Percentiles rank a stretch among this genome's conserved stretches.
phyloP scores from a whole-genome alignment of 2,329 filamentous ascomycete genomes.

The Cladosporium austrohemisphaericum region DNA sequence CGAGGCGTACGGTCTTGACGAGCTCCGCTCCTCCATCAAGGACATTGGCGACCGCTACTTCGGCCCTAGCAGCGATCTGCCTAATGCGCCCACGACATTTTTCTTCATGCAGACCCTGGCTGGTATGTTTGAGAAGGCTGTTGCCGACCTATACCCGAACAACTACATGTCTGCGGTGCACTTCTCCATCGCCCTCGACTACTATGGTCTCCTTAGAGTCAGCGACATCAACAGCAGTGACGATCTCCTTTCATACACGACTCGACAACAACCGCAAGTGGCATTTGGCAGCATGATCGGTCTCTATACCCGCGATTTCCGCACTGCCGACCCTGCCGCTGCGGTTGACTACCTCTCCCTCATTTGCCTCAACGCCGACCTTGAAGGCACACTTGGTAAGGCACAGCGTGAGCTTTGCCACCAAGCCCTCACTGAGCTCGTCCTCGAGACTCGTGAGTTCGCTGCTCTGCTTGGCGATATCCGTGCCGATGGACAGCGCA shows the following conservation, averaged over 20 bases:
- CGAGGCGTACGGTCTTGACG: slow-evolving; percentile 60
- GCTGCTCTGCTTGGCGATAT: slow-evolving; percentile 92
- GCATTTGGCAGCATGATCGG: slow-evolving; percentile 93
- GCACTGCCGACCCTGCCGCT: slow-evolving; percentile 79
- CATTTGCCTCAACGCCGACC: slow-evolving; percentile 86
- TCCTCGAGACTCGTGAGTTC: slow-evolving; percentile 95
- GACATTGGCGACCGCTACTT: slow-evolving; percentile 93
- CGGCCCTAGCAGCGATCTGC: slow-evolving; percentile 74
- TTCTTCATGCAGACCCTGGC: slow-evolving; percentile 89
- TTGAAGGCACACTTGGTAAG: slow-evolving; percentile 68
- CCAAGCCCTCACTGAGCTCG: slow-evolving; percentile 86
- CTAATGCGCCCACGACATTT: slow-evolving; percentile 79
- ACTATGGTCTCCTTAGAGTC: slow-evolving; percentile 84
- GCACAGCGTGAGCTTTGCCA: slow-evolving; percentile 81
- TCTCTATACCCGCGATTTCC: slow-evolving; percentile 94
- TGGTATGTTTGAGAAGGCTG: slow-evolving; percentile 90
- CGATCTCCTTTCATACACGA: slow-evolving; percentile 65
- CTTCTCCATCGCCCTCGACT: slow-evolving; percentile 84
- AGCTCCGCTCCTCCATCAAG: slow-evolving; percentile 73
- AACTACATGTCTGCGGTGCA: slow-evolving; percentile 92
- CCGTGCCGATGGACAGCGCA: slow-evolving; percentile 75
- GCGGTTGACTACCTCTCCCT: slow-evolving; percentile 91
- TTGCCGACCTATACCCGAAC: slow-evolving; percentile 87
- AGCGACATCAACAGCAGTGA: slow-evolving; percentile 73
- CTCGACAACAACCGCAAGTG: slow-evolving; percentile 70